Conservation (phyloP, 345 rosid species). For the Citrus mangshanensis region DNA sequence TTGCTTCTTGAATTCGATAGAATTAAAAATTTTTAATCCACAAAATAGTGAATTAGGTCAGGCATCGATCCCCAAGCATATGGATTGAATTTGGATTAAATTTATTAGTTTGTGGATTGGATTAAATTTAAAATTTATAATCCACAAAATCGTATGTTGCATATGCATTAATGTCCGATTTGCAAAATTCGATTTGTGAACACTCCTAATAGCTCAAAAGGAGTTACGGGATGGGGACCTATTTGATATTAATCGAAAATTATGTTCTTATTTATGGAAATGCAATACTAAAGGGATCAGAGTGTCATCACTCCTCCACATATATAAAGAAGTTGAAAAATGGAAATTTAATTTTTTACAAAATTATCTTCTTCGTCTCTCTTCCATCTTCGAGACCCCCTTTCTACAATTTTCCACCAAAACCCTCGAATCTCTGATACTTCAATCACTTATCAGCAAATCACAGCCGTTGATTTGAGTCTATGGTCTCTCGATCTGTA, state of each 20-base stretch:
- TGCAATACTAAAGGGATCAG: too few species aligned
- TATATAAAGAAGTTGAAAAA: not conserved
- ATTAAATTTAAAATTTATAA: too few species aligned
- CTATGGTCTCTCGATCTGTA: not conserved
- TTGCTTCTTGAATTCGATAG: too few species aligned
- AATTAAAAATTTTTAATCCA: too few species aligned
- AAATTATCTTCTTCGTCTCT: not conserved
- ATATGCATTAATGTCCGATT: fast-evolving
- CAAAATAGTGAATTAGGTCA: fast-evolving
- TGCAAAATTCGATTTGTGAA: fast-evolving
- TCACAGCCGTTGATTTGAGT: not conserved
- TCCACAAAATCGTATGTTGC: fast-evolving
- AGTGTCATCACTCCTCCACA: too few species aligned
- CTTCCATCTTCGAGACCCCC: not conserved
- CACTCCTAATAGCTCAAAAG: too few species aligned
- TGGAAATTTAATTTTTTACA: not conserved
- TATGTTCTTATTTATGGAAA: too few species aligned
- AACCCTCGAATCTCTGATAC: not conserved
- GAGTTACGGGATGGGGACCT: too few species aligned
- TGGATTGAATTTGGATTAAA: fast-evolving
- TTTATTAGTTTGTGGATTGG: fast-evolving
- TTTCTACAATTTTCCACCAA: not conserved
- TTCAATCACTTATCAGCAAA: not conserved
- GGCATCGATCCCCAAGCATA: too few species aligned
- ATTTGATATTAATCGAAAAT: too few species aligned